Evolutionary conservation across 202 grass and related monocot genomes (phyloP).

Genomic region (Bolboschoenoplectus hybrid): DNA sequence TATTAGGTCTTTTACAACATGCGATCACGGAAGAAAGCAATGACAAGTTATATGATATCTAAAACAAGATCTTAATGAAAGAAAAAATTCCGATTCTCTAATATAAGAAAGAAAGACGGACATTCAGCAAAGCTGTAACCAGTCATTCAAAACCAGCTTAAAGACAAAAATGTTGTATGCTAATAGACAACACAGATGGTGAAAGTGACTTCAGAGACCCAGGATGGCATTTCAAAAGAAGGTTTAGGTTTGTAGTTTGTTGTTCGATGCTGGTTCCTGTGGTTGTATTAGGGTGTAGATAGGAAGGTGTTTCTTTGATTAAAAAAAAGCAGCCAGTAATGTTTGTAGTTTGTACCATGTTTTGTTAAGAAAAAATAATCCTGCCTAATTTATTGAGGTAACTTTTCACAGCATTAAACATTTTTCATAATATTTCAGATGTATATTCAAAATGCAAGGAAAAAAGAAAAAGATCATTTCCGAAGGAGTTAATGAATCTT

Average conservation of each 20-base stretch:
- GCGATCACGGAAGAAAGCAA: conserved; percentile 28
- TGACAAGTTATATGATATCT: conserved; percentile 7
- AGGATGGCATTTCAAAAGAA: conserved; percentile 12
- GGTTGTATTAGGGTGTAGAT: neutral
- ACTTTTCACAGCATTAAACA: neutral
- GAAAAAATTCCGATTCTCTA: neutral
- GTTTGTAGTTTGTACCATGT: no score
- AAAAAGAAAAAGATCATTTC: conserved; percentile 23
- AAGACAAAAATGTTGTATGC: neutral
- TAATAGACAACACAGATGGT: neutral
- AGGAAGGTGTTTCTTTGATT: neutral
- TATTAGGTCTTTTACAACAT: neutral
- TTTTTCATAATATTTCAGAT: neutral
- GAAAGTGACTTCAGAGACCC: neutral
- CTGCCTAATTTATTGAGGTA: neutral
- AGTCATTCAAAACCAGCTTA: conserved; percentile 4
- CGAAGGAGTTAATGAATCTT: neutral
- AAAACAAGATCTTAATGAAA: conserved; percentile 13
- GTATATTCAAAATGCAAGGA: neutral
- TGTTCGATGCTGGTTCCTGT: neutral
- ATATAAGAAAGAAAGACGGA: neutral
- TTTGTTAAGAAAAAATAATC: neutral
- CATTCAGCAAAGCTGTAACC: conserved; percentile 12
- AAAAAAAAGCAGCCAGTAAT: neutral
- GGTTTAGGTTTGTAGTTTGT: conserved; percentile 1